A percentile compares a stretch with the other conserved stretches of the same genome.
phyloP scores from a whole-genome alignment of 225 moss, liverwort and hornwort species.

The Physcomitrium patens region DNA sequence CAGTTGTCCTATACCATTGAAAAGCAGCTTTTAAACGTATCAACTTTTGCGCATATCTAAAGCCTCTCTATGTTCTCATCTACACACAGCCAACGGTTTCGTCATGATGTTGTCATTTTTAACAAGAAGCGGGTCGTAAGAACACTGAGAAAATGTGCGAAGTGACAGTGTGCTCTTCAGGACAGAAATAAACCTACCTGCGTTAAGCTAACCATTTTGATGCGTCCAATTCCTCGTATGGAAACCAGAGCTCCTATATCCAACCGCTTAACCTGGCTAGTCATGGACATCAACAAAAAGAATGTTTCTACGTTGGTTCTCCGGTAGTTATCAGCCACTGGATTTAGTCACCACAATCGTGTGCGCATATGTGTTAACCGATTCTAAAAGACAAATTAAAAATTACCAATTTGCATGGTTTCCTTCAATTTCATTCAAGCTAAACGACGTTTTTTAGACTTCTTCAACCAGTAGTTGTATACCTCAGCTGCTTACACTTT shows the following conservation, averaged over 20 bases:
- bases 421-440: not conserved
- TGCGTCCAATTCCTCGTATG: constrained; percentile 87
- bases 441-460: constrained; percentile 16
- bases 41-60: not conserved
- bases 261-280: constrained; percentile 83
- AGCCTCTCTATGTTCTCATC: not conserved
- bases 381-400: not conserved
- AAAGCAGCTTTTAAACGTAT: not conserved
- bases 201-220: constrained; percentile 82
- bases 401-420: not conserved
- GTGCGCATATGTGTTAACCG: not conserved
- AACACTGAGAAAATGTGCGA: not conserved
- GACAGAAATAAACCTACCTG: constrained; percentile 50
- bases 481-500: constrained; percentile 81
- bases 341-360: constrained; percentile 20
- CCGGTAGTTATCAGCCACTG: not conserved
- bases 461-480: constrained; percentile 40
- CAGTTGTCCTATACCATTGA: not conserved
- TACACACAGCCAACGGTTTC: not conserved
- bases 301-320: constrained; percentile 29
- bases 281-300: constrained; percentile 38
- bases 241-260: constrained; percentile 92
- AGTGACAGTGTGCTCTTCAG: not conserved
- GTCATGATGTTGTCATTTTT: not conserved
- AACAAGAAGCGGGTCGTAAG: not conserved